Conservation (phyloP, 148 eudicot genomes). For the Polygonum aviculare region DNA sequence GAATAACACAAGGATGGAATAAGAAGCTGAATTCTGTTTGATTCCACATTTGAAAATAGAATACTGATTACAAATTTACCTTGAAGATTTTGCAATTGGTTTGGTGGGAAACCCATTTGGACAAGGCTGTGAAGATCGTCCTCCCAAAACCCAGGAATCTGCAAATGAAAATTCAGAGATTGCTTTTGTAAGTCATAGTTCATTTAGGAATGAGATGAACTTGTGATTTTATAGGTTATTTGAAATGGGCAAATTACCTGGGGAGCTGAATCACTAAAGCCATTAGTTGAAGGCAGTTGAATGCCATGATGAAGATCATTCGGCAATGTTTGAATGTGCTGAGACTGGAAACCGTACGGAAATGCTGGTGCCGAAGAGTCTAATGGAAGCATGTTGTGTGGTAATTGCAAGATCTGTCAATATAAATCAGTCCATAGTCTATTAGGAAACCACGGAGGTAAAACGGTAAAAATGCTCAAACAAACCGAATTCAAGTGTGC, state of each 20-base stretch:
- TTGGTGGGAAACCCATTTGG: slow-evolving; percentile 53
- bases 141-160: slow-evolving; percentile 59
- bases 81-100: slow-evolving; percentile 38
- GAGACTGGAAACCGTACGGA: slow-evolving; percentile 9
- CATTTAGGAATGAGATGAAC: neutral
- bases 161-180: neutral
- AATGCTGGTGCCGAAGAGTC: slow-evolving; percentile 26
- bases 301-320: slow-evolving; percentile 22
- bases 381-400: slow-evolving; percentile 34
- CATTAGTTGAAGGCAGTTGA: slow-evolving; percentile 34
- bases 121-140: slow-evolving; percentile 80
- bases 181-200: neutral
- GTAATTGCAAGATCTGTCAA: slow-evolving; percentile 43
- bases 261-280: slow-evolving; percentile 36
- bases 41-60: neutral
- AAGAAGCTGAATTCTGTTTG: neutral
- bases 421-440: neutral
- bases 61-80: slow-evolving; percentile 24
- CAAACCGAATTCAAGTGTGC: neutral
- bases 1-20: neutral
- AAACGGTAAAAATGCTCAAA: neutral
- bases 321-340: slow-evolving; percentile 22
- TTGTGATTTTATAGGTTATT: neutral
- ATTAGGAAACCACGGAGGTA: neutral
- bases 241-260: slow-evolving; percentile 32